phyloP scores from a whole-genome alignment of 2,329 filamentous ascomycete species.

The Colletotrichum godetiae region DNA sequence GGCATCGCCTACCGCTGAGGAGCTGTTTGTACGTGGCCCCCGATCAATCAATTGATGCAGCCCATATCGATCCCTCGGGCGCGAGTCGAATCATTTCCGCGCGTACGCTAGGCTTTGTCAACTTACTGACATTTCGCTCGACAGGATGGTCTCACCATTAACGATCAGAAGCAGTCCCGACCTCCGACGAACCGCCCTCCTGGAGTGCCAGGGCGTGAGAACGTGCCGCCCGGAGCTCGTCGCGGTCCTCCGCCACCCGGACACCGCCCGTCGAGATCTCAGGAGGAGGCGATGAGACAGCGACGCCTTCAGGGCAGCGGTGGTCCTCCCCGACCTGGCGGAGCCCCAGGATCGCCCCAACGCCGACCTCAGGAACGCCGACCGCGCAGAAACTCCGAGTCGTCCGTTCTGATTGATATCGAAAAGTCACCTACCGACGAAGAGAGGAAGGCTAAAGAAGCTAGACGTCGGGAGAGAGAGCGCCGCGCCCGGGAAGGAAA shows the following conservation, averaged over 20 bases:
- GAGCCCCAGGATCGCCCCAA: constrained; percentile 51
- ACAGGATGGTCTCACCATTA: constrained; percentile 76
- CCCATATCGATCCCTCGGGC: not conserved
- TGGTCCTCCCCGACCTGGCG: constrained; percentile 44
- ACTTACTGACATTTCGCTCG: constrained; percentile 35
- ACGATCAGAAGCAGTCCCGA: constrained; percentile 62
- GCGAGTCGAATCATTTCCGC: not conserved
- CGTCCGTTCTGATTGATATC: constrained; percentile 71
- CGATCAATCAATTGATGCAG: not conserved
- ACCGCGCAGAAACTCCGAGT: constrained; percentile 82
- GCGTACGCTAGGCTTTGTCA: not conserved
- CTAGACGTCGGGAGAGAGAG: constrained; percentile 63
- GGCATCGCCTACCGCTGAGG: constrained; percentile 69
- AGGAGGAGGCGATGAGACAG: constrained; percentile 71
- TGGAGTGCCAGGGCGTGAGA: constrained; percentile 56
- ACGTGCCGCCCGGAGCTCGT: constrained; percentile 56
- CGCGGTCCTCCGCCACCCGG: constrained; percentile 54
- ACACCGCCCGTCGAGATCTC: constrained; percentile 74
- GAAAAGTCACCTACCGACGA: constrained; percentile 71
- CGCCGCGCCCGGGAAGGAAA: constrained; percentile 60
- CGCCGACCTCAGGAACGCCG: constrained; percentile 57
- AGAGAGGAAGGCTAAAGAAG: constrained; percentile 62
- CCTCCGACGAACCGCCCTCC: constrained; percentile 52
- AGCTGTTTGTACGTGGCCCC: constrained; percentile 80
- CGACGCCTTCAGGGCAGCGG: constrained; percentile 54